Conservation (phyloP, 225 moss, liverwort and hornwort species). For the Asterella californica region DNA sequence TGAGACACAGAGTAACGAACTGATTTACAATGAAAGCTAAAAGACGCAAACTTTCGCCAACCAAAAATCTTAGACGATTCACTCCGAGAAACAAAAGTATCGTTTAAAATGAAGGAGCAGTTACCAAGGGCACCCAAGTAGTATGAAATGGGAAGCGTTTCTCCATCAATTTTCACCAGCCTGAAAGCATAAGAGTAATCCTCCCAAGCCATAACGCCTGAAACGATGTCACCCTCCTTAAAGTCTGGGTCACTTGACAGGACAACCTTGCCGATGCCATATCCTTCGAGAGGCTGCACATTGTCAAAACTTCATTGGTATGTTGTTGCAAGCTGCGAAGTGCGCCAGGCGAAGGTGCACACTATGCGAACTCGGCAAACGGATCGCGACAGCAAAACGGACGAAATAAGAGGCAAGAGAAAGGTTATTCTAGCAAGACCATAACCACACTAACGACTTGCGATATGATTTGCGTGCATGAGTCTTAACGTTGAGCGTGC, state of each 20-base stretch:
- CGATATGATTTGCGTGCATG: not conserved
- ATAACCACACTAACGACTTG: not conserved
- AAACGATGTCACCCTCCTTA: constrained; percentile 58
- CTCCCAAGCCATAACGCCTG: constrained; percentile 67
- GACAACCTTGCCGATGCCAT: constrained; percentile 73
- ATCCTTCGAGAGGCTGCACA: constrained; percentile 59
- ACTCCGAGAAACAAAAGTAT: no score
- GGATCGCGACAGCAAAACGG: not conserved
- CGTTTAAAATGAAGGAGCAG: not conserved
- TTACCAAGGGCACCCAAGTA: constrained; percentile 64
- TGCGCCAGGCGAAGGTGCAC: not conserved
- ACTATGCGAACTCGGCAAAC: not conserved
- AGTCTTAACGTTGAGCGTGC: not conserved
- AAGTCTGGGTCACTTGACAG: constrained; percentile 64
- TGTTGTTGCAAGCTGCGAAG: not conserved
- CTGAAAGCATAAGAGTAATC: constrained; percentile 55
- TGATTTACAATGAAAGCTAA: not conserved
- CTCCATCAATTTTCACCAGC: constrained; percentile 48
- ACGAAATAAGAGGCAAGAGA: no score
- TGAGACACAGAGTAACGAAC: not conserved
- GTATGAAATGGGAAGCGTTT: constrained; percentile 62
- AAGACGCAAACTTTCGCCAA: not conserved
- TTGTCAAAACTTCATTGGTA: not conserved
- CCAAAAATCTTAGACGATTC: not conserved
- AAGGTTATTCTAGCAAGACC: no score